These are phyloP conservation scores for Neurospora sp. DNA, from an alignment of 495 filamentous ascomycete genomes.

Conservation along the genomic window DNA sequence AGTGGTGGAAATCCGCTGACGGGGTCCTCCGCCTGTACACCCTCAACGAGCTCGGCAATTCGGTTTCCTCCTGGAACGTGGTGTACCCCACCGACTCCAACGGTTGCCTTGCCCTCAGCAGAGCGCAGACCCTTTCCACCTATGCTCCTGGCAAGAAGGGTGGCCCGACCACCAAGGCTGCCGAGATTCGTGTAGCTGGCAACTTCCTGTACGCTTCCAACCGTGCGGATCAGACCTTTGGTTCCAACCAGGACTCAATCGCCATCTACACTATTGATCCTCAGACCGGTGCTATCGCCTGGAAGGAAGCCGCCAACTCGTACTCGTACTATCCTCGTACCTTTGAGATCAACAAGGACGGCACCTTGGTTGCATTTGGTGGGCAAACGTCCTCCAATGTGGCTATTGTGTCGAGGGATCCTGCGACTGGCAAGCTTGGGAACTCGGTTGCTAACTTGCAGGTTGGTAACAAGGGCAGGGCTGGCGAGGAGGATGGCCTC, in stretches of 20 bases:
- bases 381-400: constrained; percentile 54
- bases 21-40: constrained; percentile 29
- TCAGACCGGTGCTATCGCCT: constrained; percentile 24
- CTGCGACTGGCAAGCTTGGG: constrained; percentile 44
- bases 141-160: constrained; percentile 24
- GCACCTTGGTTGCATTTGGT: constrained; percentile 52
- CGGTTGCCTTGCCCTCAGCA: constrained; percentile 24
- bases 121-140: constrained; percentile 29
- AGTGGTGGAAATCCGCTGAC: constrained; percentile 29
- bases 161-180: constrained; percentile 31
- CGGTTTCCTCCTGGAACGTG: constrained; percentile 33
- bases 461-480: constrained; percentile 30
- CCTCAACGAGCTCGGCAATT: constrained; percentile 40
- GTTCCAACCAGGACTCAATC: constrained; percentile 28
- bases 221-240: constrained; percentile 35
- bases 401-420: constrained; percentile 48
- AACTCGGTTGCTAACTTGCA: constrained; percentile 32
- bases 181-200: constrained; percentile 31
- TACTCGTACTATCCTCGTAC: constrained; percentile 43
- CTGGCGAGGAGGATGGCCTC: constrained; percentile 36
- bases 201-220: constrained; percentile 35
- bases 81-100: constrained; percentile 20
- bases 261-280: constrained; percentile 27
- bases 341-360: constrained; percentile 53
- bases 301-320: constrained; percentile 29